Conservation (phyloP, 2,329 filamentous ascomycete genomes). For the Aspergillus fructus region DNA sequence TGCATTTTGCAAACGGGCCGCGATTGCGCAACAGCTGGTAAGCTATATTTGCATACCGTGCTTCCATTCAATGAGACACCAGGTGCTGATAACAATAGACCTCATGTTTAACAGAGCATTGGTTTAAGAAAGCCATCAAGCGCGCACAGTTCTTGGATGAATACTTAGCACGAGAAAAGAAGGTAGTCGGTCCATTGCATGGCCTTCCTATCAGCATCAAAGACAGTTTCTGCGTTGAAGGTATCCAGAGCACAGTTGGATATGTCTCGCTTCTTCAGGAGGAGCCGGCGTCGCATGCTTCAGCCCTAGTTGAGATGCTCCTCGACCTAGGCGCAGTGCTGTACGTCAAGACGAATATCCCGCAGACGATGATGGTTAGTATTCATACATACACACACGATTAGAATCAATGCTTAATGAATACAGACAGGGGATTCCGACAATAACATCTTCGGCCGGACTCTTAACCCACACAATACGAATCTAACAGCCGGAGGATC, state of each 20-base stretch:
- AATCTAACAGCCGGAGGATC: slow-evolving; percentile 23
- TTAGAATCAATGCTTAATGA: no score
- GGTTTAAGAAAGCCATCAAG: slow-evolving; percentile 26
- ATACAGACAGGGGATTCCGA: slow-evolving; percentile 15
- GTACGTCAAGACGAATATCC: slow-evolving; percentile 30
- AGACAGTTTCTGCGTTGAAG: slow-evolving; percentile 27
- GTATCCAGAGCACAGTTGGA: slow-evolving; percentile 22
- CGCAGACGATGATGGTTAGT: slow-evolving; percentile 28
- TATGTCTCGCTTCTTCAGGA: slow-evolving; percentile 20
- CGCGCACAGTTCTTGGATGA: slow-evolving; percentile 39
- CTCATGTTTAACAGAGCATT: no score
- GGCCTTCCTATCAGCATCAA: slow-evolving; percentile 42
- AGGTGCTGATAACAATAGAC: no score
- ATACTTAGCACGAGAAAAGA: slow-evolving; percentile 20
- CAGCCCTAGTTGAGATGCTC: slow-evolving; percentile 19
- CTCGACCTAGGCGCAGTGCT: slow-evolving; percentile 23
- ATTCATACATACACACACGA: not conserved
- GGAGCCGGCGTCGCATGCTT: slow-evolving; percentile 9
- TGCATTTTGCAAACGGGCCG: no score
- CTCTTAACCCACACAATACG: slow-evolving; percentile 22
- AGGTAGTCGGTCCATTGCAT: slow-evolving; percentile 38
- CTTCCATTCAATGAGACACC: no score
- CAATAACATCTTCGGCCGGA: slow-evolving; percentile 24
- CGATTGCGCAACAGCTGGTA: no score
- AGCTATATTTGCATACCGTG: no score